A percentile compares a stretch with the other conserved stretches of the same genome.
Evolutionary conservation across 176 grass and related monocot species (phyloP).

Genomic region (Aegilops bicornis): DNA sequence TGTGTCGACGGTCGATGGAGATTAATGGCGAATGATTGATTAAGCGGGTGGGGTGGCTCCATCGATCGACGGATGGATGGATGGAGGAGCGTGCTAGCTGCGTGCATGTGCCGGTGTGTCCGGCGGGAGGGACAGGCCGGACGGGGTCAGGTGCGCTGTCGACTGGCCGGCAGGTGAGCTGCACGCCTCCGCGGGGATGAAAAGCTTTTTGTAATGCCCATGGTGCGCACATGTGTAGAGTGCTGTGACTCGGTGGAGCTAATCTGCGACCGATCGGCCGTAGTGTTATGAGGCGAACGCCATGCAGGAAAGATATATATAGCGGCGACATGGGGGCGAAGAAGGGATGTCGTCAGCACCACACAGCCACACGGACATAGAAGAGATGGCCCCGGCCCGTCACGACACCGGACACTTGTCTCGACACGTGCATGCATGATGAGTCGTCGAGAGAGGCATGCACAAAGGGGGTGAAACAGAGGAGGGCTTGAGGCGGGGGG

Average conservation of each 20-base stretch:
- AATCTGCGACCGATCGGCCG: neutral
- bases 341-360: too few species aligned
- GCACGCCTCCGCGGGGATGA: neutral
- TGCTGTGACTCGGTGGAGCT: accelerated
- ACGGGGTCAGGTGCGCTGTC: slow-evolving; percentile 14
- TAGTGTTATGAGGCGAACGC: neutral
- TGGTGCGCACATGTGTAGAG: neutral
- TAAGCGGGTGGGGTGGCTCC: neutral
- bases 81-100: neutral
- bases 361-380: too few species aligned
- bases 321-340: too few species aligned
- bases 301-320: too few species aligned
- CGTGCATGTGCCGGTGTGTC: neutral
- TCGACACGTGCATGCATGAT: too few species aligned
- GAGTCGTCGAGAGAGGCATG: too few species aligned
- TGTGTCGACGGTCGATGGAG: neutral
- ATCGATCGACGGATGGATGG: neutral
- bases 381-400: too few species aligned
- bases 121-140: neutral
- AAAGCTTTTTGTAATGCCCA: neutral
- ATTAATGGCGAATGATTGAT: neutral
- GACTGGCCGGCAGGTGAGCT: neutral
- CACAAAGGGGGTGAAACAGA: too few species aligned
- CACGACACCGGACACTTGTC: too few species aligned
- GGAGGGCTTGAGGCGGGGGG: too few species aligned